Evolutionary conservation across 2,329 filamentous ascomycete genomes (phyloP).

Genomic region (Emmonsia crescens): DNA sequence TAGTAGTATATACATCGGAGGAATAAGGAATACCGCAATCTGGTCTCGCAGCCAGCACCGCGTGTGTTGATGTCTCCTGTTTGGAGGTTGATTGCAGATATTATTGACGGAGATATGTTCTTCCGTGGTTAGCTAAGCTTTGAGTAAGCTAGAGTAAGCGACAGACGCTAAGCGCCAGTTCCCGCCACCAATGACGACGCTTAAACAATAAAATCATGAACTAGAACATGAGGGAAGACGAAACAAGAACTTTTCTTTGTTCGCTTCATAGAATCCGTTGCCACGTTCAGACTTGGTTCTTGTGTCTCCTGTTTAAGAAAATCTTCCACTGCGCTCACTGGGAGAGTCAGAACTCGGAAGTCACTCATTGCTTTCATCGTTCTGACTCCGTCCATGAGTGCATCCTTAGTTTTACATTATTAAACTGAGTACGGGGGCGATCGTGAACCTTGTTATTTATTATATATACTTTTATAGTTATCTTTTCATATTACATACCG

Average conservation of each 20-base stretch:
- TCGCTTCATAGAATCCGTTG: neutral
- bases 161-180: neutral
- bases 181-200: neutral
- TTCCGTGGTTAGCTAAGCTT: neutral
- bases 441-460: neutral
- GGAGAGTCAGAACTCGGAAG: neutral
- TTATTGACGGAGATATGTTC: neutral
- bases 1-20: neutral
- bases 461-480: neutral
- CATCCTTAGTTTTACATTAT: neutral
- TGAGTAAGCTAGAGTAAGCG: neutral
- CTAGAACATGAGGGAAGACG: neutral
- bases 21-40: neutral
- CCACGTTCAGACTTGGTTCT: neutral
- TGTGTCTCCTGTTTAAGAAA: too few relatives aligned
- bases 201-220: neutral
- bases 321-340: neutral
- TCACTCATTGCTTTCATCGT: neutral
- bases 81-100: neutral
- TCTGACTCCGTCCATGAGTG: neutral
- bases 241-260: neutral
- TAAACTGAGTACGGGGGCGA: too few relatives aligned
- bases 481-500: neutral
- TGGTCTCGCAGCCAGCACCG: neutral
- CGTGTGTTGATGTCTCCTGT: neutral